Conservation (phyloP, 2,329 filamentous ascomycete species). For the Emergomyces pasteurianus region DNA sequence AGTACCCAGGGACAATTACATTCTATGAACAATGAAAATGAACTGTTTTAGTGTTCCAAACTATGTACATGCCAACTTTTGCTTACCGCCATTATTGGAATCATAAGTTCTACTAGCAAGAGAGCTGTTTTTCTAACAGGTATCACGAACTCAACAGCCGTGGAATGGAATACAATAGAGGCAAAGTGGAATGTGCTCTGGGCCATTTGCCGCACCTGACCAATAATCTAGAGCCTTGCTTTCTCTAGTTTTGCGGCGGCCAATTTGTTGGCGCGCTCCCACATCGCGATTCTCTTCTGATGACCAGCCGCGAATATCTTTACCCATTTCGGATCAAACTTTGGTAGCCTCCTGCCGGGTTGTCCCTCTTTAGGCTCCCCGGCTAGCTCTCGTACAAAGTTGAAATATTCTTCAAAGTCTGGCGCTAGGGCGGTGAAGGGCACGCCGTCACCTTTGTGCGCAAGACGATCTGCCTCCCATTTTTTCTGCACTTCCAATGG, state of each 20-base stretch:
- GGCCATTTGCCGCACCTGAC: background rate
- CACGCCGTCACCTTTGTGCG: slow-evolving; percentile 43
- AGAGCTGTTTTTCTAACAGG: background rate
- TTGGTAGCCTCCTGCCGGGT: slow-evolving; percentile 30
- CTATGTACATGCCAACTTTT: background rate
- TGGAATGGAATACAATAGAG: background rate
- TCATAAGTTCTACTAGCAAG: too few species aligned
- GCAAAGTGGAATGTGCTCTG: background rate
- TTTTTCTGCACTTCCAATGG: slow-evolving; percentile 35
- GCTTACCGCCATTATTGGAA: background rate
- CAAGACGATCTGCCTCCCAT: slow-evolving; percentile 49
- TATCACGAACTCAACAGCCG: too few species aligned
- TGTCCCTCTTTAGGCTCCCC: slow-evolving; percentile 30
- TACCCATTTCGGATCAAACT: slow-evolving; percentile 32
- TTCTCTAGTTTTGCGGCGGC: background rate
- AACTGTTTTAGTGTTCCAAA: background rate
- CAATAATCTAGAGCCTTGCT: background rate
- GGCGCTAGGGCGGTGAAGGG: slow-evolving; percentile 48
- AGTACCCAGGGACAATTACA: background rate
- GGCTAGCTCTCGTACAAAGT: slow-evolving; percentile 34
- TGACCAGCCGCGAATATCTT: slow-evolving; percentile 42
- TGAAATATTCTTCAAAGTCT: slow-evolving; percentile 55
- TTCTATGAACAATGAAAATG: background rate
- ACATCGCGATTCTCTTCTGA: slow-evolving; percentile 46
- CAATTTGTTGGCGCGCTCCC: slow-evolving; percentile 39